Evolutionary conservation across 23 red algal genomes (phyloP).

Genomic region (Agarophyton chilense): DNA sequence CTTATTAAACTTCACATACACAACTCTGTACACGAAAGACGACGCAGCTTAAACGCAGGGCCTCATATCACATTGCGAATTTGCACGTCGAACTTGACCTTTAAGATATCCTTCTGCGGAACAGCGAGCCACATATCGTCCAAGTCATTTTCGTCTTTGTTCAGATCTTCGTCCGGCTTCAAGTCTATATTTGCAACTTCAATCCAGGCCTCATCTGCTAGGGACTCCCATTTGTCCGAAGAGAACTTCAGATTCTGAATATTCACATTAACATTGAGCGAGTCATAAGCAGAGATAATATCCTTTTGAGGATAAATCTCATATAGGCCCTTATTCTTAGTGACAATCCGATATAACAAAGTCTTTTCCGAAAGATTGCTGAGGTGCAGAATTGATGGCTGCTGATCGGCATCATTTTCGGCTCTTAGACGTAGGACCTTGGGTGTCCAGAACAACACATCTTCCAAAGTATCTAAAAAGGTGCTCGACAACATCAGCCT

Average conservation of each 20-base stretch:
- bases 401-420: background rate
- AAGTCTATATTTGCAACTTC: constrained; percentile 11
- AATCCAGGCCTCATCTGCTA: background rate
- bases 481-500: background rate
- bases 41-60: background rate
- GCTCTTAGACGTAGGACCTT: constrained; percentile 2
- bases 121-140: constrained; percentile 16
- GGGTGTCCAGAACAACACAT: constrained; percentile 32
- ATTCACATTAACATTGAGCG: constrained; percentile 9
- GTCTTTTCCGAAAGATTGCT: constrained; percentile 30
- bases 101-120: background rate
- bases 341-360: constrained; percentile 6
- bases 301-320: constrained; percentile 22
- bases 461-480: constrained; percentile 20
- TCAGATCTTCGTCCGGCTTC: background rate
- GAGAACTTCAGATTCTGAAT: constrained; percentile 17
- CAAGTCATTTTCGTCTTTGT: constrained; percentile 20
- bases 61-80: background rate
- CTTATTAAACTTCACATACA: background rate
- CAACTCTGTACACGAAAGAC: background rate
- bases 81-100: constrained; percentile 1
- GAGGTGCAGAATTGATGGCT: constrained; percentile 3
- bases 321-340: background rate
- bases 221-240: background rate
- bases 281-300: constrained; percentile 3